These are phyloP conservation scores for Cinchona pubescens DNA, from an alignment of 257 asterid genomes.

Conservation along the genomic window DNA sequence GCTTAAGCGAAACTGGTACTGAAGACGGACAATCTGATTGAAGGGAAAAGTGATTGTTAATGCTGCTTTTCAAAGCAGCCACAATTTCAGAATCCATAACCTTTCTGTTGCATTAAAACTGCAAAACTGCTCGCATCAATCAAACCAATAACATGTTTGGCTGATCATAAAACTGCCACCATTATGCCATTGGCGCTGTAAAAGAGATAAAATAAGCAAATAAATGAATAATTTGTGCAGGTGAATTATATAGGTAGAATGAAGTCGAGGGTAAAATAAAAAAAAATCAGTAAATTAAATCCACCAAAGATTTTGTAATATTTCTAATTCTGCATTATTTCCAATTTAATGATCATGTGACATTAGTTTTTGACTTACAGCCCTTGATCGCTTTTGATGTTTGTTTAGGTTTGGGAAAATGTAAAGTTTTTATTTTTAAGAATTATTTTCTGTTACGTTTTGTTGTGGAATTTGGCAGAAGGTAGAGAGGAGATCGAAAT, in stretches of 20 bases:
- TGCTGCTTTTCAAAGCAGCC: conserved; percentile 14
- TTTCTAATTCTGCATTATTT: background rate
- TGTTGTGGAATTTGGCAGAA: background rate
- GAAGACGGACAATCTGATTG: conserved; percentile 34
- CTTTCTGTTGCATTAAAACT: background rate
- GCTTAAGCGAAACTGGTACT: conserved; percentile 39
- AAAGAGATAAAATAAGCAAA: background rate
- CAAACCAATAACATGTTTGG: background rate
- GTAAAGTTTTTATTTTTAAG: too few relatives aligned
- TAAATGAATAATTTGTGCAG: too few relatives aligned
- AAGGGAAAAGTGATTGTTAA: conserved; percentile 21
- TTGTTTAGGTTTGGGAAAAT: background rate
- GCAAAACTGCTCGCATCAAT: background rate
- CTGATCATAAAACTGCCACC: background rate
- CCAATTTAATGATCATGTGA: background rate
- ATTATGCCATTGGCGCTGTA: background rate
- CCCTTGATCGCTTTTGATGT: background rate
- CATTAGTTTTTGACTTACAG: background rate
- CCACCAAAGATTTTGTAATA: background rate
- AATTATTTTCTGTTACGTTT: background rate
- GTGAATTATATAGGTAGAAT: too few relatives aligned
- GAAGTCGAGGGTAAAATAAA: too few relatives aligned
- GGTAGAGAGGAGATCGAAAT: background rate
- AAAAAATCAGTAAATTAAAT: background rate
- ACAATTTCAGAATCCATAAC: conserved; percentile 33